Evolutionary conservation across 176 grass and related monocot genomes (phyloP), one percentile per base, ranked within the genome.

Genomic region (Oryza officinalis): DNA sequence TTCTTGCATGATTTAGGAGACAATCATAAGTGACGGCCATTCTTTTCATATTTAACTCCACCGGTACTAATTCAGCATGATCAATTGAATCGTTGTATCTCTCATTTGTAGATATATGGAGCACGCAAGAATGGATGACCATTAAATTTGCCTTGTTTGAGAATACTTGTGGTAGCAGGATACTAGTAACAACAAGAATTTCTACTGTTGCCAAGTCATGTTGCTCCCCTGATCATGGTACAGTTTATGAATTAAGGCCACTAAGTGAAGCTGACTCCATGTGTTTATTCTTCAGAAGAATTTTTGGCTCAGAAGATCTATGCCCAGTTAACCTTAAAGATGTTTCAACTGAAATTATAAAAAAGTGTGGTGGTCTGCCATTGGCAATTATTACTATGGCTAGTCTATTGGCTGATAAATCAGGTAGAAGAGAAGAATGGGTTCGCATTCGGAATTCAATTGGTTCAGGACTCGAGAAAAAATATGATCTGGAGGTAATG

Each of bases 361-460:
- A 68, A 27, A 85, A 25, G 64, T 85, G 82, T 69, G 74, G 46
- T 84, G 81, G 82, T 65, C 35, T 75, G 18, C 72, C 82, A 65
- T 78, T 85, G 26, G 82, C 59, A 54, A 77, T 85, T 31, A 35
- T 67, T 27, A 84, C 71, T 50, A 84, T 84, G 27, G 70, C 14
- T 49, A 84, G 71, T 67, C 32, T 76, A 28, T 66, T 84, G 45
- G 31, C 52, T 14, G 64, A 26, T 50, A 84, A 65, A 66, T 45
- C 81, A 11, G 15, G 25, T 23, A 67, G 37, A 30, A 43, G 9
- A 33, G 52, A 76, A 47, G 67, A 78, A 30, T 85, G 72, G 82
- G 1, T 67, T 9, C 15, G 17, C 1, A 72, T 84, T 1, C 71
- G 13, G 31, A 65, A 76, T 77, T 85, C 72, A 31, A 74, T 85